Evolutionary conservation across 257 asterid species (phyloP), one percentile per base, ranked within the genome.

Genomic region (Anisodus tanguticus): DNA sequence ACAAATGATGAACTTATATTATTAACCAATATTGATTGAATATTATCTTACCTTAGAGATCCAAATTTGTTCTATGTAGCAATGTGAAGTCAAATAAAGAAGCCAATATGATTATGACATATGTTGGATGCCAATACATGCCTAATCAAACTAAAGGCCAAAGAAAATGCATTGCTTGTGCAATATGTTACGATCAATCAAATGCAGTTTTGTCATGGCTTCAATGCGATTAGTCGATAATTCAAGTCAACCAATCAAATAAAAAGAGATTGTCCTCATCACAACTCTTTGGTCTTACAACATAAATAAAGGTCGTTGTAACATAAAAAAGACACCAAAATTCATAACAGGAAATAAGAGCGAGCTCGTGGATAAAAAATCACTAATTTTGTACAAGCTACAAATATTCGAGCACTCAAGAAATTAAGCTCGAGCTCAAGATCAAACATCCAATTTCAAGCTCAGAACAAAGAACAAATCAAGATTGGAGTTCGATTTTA

Each of bases 351-450:
- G 74, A 67, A 67, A 3, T 19, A 35, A 67, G 4, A 67, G 19
- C 19, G 1, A 35, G 3, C 1, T 67, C 17, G 19, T 35, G 71
- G 71, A 4, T 64, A 17, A 6, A 13, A 67, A 0, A 13, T 0
- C 11, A 11, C 9, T 37, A 0, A 12, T 0, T 67, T 67, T 35
- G 37, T 35, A 67, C 8, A 66, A 26, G 16, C 0, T 12, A 8
- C 3, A 63, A 22, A 63, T 63, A 63, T 26, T 26, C 17, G 22
- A 22, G 7, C 1, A 26, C 47, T 12, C 3, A 5, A 5, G 1
- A 2, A 31, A 35, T 35, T 1, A 35, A 0, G 11, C 37, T 67
- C 3, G 4, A 3, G 5, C 13, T 37, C 17, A 37, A 37, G 22
- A 35, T 35, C 22, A 15, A 67, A 13, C 11, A 67, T 67, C 5